Evolutionary conservation across 2,329 filamentous ascomycete species (phyloP).

Genomic region (Colletotrichum truncatum): DNA sequence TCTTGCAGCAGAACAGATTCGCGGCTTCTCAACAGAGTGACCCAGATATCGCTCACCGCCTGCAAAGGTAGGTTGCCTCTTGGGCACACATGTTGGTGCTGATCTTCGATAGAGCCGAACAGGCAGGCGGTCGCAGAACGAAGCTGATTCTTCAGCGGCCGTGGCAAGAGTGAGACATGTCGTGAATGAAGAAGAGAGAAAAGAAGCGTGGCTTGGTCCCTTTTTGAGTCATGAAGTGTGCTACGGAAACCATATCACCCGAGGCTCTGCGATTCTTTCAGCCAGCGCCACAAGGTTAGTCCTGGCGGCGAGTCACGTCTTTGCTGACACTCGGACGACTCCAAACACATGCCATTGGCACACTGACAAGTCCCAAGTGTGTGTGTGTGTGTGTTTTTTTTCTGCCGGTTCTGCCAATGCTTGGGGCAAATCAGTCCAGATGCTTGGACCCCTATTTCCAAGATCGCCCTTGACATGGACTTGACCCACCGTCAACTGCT

Average conservation of each 20-base stretch:
- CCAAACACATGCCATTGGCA: slow-evolving; percentile 16
- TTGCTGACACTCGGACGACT: background rate
- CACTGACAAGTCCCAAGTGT: background rate
- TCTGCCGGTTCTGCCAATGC: background rate
- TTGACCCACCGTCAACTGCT: slow-evolving; percentile 6
- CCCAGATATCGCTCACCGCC: slow-evolving; percentile 12
- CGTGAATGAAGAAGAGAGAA: background rate
- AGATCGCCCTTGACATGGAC: slow-evolving; percentile 12
- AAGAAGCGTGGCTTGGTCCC: background rate
- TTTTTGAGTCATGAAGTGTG: slow-evolving; percentile 17
- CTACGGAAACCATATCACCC: background rate
- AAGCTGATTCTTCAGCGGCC: background rate
- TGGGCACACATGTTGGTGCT: background rate
- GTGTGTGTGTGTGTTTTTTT: too few species aligned
- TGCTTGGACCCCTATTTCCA: slow-evolving; percentile 27
- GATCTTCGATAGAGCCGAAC: background rate
- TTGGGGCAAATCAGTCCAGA: slow-evolving; percentile 2
- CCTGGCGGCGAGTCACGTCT: slow-evolving; percentile 20
- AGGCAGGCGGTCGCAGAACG: background rate
- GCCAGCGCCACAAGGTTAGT: slow-evolving; percentile 6
- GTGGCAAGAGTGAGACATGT: background rate
- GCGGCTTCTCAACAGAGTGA: slow-evolving; percentile 27
- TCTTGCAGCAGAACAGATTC: slow-evolving; percentile 1
- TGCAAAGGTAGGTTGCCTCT: slow-evolving; percentile 16
- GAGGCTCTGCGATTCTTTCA: slow-evolving; percentile 2